Evolutionary conservation across 371 early-diverging fungal species (phyloP), one percentile per base, ranked within the genome.

Genomic region (Apophysomyces variabilis): DNA sequence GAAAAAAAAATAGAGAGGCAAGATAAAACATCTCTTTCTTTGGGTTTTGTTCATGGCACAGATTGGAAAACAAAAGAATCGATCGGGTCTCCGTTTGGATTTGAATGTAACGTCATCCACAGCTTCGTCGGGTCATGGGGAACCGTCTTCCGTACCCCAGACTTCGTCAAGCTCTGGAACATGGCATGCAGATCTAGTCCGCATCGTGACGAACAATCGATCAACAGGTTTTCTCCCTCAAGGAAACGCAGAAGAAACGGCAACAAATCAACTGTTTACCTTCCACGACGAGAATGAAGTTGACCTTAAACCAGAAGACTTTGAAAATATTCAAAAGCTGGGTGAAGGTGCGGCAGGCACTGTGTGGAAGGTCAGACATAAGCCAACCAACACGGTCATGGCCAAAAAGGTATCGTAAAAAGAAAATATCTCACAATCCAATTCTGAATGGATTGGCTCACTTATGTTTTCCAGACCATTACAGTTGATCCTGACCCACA

Each of bases 261-360:
- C 21, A 0, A 46, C 39, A 50, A 66, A 13, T 14, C 41, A 35
- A 14, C 57, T 38, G 8, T 32, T 36, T 44, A 41, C 13, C 38
- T 38, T 67, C 32, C 63, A 66, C n/a, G 59, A 73, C 58, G 60
- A 66, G n/a, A 58, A 58, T 6, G 64, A 72, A 35, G 67, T 61
- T 18, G 76, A 80, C 38, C 58, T 85, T 18, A 82, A 77, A 37
- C 70, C 84, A n/a, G 82, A 77, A 18, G 89, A 92, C 68, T 76
- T 93, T 58, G 78, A 84, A 62, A 77, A 85, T 7, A 66, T 90
- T 61, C 68, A 76, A 18, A 93, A 93, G 65, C 85, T 98, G 38
- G 99, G 98, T 50, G 92, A 94, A 59, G 99, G 99, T 12, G 90
- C 93, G 45, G 96, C 95, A 39, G 99, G 98, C 5, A 93, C 95